Evolutionary conservation across 805 yeast genomes (phyloP).

Genomic region (Sugiyamaella mastotermitis): DNA sequence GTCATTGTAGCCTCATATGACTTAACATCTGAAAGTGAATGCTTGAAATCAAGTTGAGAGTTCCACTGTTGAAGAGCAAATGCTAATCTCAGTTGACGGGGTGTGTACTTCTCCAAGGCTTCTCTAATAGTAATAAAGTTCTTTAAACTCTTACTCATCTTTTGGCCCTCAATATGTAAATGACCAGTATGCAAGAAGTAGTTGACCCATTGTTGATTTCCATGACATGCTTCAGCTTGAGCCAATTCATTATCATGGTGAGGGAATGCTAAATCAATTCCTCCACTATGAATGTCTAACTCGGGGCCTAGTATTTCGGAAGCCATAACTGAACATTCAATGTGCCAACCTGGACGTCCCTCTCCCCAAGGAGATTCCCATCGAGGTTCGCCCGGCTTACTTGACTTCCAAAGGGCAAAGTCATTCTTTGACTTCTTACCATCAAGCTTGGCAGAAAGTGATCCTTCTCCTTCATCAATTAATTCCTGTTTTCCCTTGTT

Average conservation of each 20-base stretch:
- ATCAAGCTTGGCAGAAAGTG: slow-evolving; percentile 47
- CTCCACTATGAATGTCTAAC: slow-evolving; percentile 96
- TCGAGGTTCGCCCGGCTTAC: slow-evolving; percentile 94
- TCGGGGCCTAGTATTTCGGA: slow-evolving; percentile 73
- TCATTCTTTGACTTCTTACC: slow-evolving; percentile 75
- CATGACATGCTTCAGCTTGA: slow-evolving; percentile 89
- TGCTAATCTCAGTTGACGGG: slow-evolving; percentile 84
- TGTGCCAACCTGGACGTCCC: slow-evolving; percentile 99
- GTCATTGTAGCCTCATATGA: slow-evolving; percentile 66
- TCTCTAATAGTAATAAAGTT: slow-evolving; percentile 93
- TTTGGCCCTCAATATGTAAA: slow-evolving; percentile 96
- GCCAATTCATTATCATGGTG: slow-evolving; percentile 99
- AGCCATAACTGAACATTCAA: slow-evolving; percentile 99
- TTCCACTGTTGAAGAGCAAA: slow-evolving; percentile 94
- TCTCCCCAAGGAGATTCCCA: slow-evolving; percentile 97
- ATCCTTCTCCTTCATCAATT: slow-evolving; percentile 93
- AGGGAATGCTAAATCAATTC: slow-evolving; percentile 95
- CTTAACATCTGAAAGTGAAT: slow-evolving; percentile 69
- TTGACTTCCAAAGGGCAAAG: slow-evolving; percentile 94
- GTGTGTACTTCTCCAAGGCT: slow-evolving; percentile 62
- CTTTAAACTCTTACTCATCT: slow-evolving; percentile 92
- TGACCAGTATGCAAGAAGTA: slow-evolving; percentile 97
- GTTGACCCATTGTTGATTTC: slow-evolving; percentile 91
- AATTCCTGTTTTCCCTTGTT: slow-evolving; percentile 82
- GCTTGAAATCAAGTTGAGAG: slow-evolving; percentile 86